phyloP scores from a whole-genome alignment of 805 yeast genomes.

The Lachancea meyersii region DNA sequence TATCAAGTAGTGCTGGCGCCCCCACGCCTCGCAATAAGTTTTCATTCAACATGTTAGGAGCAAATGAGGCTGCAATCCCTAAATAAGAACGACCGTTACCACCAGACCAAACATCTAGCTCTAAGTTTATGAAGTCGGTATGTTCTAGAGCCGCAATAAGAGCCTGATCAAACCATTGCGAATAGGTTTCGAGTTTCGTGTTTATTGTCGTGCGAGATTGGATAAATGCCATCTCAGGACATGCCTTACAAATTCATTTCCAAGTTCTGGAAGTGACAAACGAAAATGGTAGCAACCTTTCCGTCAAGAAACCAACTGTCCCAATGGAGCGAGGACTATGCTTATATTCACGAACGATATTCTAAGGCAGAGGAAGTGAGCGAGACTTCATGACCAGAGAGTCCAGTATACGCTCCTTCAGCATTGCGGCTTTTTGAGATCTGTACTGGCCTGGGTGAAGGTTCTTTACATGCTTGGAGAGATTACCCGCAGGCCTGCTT shows the following conservation, averaged over 20 bases:
- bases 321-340: conserved; percentile 1
- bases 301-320: background rate
- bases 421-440: background rate
- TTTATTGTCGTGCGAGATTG: background rate
- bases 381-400: background rate
- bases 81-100: conserved; percentile 5
- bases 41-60: background rate
- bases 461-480: conserved; percentile 2
- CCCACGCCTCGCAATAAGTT: background rate
- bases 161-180: background rate
- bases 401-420: background rate
- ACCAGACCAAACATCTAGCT: conserved; percentile 4
- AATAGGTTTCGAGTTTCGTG: background rate
- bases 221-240: background rate
- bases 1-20: background rate
- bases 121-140: conserved; percentile 1
- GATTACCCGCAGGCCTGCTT: conserved; percentile 1
- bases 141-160: conserved; percentile 1
- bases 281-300: background rate
- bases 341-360: background rate
- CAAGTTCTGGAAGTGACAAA: background rate
- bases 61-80: conserved; percentile 5
- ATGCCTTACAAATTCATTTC: background rate
- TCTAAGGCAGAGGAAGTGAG: conserved; percentile 1
- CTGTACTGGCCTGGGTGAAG: background rate